Base-by-base conservation (phyloP, 2,329 filamentous ascomycete genomes). In the Alternaria dauci region DNA sequence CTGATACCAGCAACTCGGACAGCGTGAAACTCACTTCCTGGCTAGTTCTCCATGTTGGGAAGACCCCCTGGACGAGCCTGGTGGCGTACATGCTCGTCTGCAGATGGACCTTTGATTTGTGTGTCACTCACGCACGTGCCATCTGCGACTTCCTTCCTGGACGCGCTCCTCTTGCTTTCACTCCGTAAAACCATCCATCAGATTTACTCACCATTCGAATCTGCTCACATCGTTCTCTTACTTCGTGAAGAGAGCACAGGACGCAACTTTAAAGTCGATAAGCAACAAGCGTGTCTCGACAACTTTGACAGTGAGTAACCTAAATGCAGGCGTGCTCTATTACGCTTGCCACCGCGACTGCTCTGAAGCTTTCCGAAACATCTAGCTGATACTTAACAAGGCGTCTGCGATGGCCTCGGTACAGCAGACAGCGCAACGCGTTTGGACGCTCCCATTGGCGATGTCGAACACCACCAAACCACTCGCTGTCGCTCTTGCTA, bases 101-200 rank as follows among this genome's bases (percentile, higher is more conserved):
- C 14, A 36, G 12, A 12, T 14, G 12, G 32, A 36, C 23, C 23
- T 38, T 26, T 14, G 9, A n/a, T 36, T 52, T 55, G 51, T 43
- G 48, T 59, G 43, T 48, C 34, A 16, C 30, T 20, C 14, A 34
- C 32, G 54, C 53, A 63, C 55, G 50, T 54, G 48, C 50, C 55
- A n/a, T 42, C 7, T 53, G 50, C 34, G 50, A 38, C 41, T 53
- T 44, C 55, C 48, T 53, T 25, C 25, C 38, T 20, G 36, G 39
- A 42, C 23, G 39, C 26, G 8, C 32, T 32, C 42, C 30, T 36
- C 8, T 4, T 41, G 41, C 46, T 54, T 48, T 58, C 34, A 34
- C 41, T 47, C 5, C 32, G 55, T 26, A 30, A 41, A 32, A 28
- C 18, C 34, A 18, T 32, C 34, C 25, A 42, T 30, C 32, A 14